Percentiles rank a stretch among this genome's conserved stretches.
Conservation (phyloP, 1,284 basidiomycete species). For the Termitomyces sp. region DNA sequence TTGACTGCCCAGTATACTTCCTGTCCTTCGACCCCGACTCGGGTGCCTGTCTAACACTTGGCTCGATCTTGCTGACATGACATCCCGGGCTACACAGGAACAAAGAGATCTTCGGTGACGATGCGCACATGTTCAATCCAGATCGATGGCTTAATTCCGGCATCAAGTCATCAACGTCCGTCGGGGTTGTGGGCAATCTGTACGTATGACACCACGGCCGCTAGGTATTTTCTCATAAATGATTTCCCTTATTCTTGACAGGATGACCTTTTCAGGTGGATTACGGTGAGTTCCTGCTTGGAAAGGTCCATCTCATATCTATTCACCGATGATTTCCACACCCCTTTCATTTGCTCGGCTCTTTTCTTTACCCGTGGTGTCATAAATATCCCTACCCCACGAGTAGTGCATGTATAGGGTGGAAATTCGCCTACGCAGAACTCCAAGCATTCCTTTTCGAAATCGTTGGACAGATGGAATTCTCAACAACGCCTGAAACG, state of each 20-base stretch:
- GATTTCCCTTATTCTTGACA: conserved; percentile 13
- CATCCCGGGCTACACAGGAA: conserved; percentile 23
- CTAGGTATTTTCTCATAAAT: background rate
- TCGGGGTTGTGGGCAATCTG: conserved; percentile 50
- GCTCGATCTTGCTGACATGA: background rate
- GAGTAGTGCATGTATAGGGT: conserved; percentile 36
- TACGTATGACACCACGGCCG: conserved; percentile 23
- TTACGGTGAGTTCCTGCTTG: conserved; percentile 22
- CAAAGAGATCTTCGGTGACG: conserved; percentile 43
- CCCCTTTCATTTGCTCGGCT: background rate
- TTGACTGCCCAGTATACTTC: background rate
- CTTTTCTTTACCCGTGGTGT: background rate
- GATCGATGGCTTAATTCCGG: conserved; percentile 39
- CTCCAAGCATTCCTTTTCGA: conserved; percentile 47
- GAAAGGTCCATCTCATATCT: background rate
- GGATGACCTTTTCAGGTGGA: conserved; percentile 42
- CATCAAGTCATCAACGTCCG: conserved; percentile 30
- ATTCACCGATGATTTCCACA: background rate
- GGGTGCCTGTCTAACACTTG: background rate
- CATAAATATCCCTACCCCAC: background rate
- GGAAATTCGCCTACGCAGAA: conserved; percentile 50
- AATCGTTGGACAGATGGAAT: conserved; percentile 43
- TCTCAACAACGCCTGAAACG: conserved; percentile 33
- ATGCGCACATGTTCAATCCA: conserved; percentile 47
- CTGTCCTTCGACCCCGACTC: background rate